phyloP scores from a whole-genome alignment of 2,329 filamentous ascomycete species.

The Penicillium brasilianum region DNA sequence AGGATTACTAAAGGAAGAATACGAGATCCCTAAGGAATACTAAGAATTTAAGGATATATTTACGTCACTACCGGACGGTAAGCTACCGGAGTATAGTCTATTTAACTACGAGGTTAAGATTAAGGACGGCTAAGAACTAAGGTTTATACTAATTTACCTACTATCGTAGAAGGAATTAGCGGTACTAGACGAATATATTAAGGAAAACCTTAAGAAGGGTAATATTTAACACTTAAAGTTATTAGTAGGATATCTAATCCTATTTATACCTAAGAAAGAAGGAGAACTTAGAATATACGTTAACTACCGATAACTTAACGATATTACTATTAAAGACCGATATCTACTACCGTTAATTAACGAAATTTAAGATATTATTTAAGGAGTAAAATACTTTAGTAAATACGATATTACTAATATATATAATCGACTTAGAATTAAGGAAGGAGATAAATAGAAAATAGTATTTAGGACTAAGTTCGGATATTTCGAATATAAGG shows the following conservation, averaged over 20 bases:
- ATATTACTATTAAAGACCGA: slow-evolving; percentile 11
- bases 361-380: slow-evolving; percentile 10
- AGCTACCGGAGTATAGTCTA: too few relatives aligned
- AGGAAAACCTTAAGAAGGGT: slow-evolving; percentile 16
- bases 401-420: slow-evolving; percentile 13
- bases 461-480: background rate
- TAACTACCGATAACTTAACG: slow-evolving; percentile 11
- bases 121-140: too few relatives aligned
- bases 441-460: slow-evolving; percentile 5
- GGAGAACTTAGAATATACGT: slow-evolving; percentile 4
- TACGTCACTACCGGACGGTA: too few relatives aligned
- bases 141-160: too few relatives aligned
- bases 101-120: too few relatives aligned
- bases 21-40: too few relatives aligned
- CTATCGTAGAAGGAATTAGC: too few relatives aligned
- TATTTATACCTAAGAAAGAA: slow-evolving; percentile 16
- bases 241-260: slow-evolving; percentile 8
- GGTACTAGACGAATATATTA: background rate
- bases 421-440: slow-evolving; percentile 10
- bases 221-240: slow-evolving; percentile 8
- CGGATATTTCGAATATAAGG: background rate
- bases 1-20: too few relatives aligned
- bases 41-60: too few relatives aligned
- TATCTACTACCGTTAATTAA: slow-evolving; percentile 10
- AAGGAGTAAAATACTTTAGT: background rate